Base-by-base conservation (phyloP, 345 rosid species). In the Salix dunnii region DNA sequence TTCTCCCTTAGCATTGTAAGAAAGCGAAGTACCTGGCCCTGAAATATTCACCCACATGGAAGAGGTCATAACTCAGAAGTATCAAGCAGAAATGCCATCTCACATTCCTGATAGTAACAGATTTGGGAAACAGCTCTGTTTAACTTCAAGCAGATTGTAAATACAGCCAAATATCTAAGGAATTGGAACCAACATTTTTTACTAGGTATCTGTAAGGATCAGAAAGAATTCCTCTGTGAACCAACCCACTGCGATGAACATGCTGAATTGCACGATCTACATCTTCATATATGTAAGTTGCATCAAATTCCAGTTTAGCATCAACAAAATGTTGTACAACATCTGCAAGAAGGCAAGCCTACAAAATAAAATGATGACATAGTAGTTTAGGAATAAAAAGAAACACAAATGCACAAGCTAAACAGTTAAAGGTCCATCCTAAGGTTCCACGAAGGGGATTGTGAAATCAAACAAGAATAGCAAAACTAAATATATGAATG, bases 341-440 rank as follows among this genome's bases (percentile, higher is more conserved):
- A 81, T 95, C 99, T 71, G 98, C 99, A 77, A 93, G 90, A 67
- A 95, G 97, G 83, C 98, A 95, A 5, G 97, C 90, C 98, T 95
- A 76, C 69, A 85, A 81, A 74, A 78, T 31, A 64, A 80, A 3
- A 76, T 30, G 35, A 66, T 21, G 51, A 38, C 43, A 27, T 27
- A 72, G 55, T 14, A 28, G 53, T 76, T 33, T 60, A 42, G 40
- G 58, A 30, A 71, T n/a, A 3, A 40, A 78, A 67, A 43, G 13
- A 21, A 62, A 62, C 6, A 62, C 14, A 25, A 62, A n/a, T 6
- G 16, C 5, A 25, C 31, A 62, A 46, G 51, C 51, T 35, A 9
- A 13, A 62, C 28, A 62, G 66, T 62, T 12, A 9, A 62, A n/a
- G 27, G 2, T 23, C 35, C 66, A 6, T 23, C 66, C 35, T 27